Percentiles rank a stretch among this genome's conserved stretches.
phyloP scores from a whole-genome alignment of 1,284 basidiomycete genomes.

The Cystobasidium sp. region DNA sequence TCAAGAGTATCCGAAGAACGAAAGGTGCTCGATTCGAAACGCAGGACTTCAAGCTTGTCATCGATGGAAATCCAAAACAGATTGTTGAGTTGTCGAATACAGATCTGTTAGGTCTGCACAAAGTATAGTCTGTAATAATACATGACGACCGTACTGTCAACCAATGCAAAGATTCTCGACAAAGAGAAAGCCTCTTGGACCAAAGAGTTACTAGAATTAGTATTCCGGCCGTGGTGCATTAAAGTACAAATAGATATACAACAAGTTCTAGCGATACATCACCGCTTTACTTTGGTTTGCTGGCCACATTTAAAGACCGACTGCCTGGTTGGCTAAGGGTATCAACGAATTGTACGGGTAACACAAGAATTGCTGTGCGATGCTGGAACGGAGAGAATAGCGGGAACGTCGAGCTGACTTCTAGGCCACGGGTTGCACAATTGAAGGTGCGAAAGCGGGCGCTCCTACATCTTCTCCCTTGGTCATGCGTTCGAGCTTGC shows the following conservation, averaged over 20 bases:
- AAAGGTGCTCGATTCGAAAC: slow-evolving; percentile 73
- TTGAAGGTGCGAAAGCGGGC: slow-evolving; percentile 20
- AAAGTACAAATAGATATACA: neutral
- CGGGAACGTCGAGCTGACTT: neutral
- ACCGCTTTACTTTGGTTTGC: slow-evolving; percentile 1
- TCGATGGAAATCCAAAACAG: slow-evolving; percentile 71
- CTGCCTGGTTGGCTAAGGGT: neutral
- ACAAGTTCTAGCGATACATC: neutral
- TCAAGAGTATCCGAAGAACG: slow-evolving; percentile 75
- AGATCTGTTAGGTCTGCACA: slow-evolving; percentile 28
- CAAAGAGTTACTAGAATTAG: too few relatives aligned
- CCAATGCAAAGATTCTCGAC: neutral
- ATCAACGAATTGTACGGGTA: neutral
- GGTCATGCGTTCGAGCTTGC: slow-evolving; percentile 31
- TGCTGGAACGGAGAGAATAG: neutral
- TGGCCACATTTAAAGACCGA: neutral
- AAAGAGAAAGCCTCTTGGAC: too few relatives aligned
- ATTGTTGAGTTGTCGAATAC: slow-evolving; percentile 65
- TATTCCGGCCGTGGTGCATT: neutral
- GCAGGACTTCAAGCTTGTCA: slow-evolving; percentile 60
- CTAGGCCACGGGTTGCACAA: neutral
- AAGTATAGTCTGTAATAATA: slow-evolving; percentile 1
- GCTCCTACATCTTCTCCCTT: slow-evolving; percentile 27
- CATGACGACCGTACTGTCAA: neutral
- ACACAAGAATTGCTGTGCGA: neutral